Conservation (phyloP, 352 stramenopile species). For the Pythium guiyangense region DNA sequence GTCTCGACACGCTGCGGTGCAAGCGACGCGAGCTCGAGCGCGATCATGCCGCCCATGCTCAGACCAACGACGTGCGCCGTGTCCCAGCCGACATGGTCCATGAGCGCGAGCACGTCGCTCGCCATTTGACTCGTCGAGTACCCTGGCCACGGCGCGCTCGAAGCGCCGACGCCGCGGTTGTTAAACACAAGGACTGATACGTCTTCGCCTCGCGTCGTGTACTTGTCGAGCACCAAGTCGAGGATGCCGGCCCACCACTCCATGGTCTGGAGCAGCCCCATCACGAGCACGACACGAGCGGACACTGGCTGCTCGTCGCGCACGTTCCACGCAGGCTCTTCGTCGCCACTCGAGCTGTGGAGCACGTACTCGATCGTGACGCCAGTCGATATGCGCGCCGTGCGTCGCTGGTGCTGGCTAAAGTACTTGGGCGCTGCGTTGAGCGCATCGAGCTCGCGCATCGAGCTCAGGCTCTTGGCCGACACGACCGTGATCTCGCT, state of each 20-base stretch:
- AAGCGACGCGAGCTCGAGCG: no score
- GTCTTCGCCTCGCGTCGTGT: constrained; percentile 4
- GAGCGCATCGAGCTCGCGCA: constrained; percentile 17
- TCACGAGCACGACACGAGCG: constrained; percentile 23
- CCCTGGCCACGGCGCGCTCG: constrained; percentile 43
- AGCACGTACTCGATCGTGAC: constrained; percentile 5
- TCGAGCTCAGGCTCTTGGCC: constrained; percentile 6
- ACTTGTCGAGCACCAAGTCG: constrained; percentile 17
- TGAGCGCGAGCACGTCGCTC: neutral
- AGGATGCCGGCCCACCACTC: constrained; percentile 21
- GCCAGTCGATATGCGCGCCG: constrained; percentile 1
- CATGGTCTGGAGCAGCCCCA: constrained; percentile 18
- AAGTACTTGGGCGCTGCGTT: constrained; percentile 17
- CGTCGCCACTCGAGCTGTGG: neutral
- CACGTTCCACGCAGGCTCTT: constrained; percentile 27
- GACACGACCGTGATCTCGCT: constrained; percentile 4
- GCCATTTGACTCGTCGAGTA: constrained; percentile 13
- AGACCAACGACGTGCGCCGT: no score
- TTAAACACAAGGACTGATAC: constrained; percentile 38
- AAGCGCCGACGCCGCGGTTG: constrained; percentile 38
- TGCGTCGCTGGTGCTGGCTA: constrained; percentile 6
- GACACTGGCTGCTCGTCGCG: constrained; percentile 19
- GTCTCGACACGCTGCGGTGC: no score
- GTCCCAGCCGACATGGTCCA: no score
- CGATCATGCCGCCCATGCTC: no score